Base-by-base conservation (phyloP, 768 basidiomycete genomes). In the Xanthoconium purpureum region DNA sequence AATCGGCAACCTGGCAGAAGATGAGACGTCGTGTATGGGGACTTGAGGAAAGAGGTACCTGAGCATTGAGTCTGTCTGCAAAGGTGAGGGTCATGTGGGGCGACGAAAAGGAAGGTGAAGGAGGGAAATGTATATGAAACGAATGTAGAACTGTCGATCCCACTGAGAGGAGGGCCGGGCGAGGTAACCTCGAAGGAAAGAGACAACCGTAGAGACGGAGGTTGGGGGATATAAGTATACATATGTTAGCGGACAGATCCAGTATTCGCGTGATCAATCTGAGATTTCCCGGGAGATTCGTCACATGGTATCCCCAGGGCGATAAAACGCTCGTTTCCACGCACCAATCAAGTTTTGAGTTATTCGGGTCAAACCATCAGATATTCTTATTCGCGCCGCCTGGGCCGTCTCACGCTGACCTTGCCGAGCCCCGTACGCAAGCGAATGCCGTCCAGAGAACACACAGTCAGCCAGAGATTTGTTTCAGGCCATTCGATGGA, bases 51-150 rank as follows among this genome's bases (percentile, higher is more conserved):
- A 3, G 7, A 64, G 47, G 17, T 33, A 77, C 75, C 62, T 73
- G 73, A 28, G 76, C 75, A 52, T 78, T 78, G 57, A 78, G 73
- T 57, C 71, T 69, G 62, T 78, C 76, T 30, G 73, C 63, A 59
- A 73, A 74, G 32, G 70, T 73, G 52, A 77, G 65, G 36, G 69
- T 71, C 75, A 77, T 77, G 46, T 55, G 46, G 52, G 54, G 52
- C 51, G 28, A 54, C 54, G 63, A 48, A 54, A 64, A 61, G n/a
- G 63, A 67, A 58, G 15, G 70, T 51, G 42, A 17, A 48, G 32
- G 37, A 43, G 60, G 52, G 44, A 38, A 43, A 43, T 54, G 63
- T 63, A 60, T 67, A 71, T 67, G 69, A 60, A 68, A 63, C 30
- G 62, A 60, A 58, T 54, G 66, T 46, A 49, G 17, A 37, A 43